Base-by-base conservation (phyloP, 768 basidiomycete species). In the Lactarius akahatsu region DNA sequence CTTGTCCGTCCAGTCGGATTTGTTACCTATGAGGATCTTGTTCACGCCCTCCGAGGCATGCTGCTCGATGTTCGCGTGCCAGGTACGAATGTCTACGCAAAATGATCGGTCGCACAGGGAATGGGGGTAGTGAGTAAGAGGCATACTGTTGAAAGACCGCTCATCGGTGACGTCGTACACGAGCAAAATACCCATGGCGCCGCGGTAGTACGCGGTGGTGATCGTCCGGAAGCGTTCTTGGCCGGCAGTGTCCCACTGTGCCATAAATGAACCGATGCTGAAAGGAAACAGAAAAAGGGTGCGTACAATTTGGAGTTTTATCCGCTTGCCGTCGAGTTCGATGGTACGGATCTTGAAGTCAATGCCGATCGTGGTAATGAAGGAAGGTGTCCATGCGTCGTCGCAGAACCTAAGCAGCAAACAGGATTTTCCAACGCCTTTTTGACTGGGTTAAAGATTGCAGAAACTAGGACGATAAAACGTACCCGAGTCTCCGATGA, bases 311-410 rank as follows among this genome's bases (percentile, higher is more conserved):
- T 98, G 96, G n/a, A 98, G 85, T 80, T 98, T 98, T 77, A 98
- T 95, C 55, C 93, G 87, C 81, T 98, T 98, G 47, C 96, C 96
- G 72, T 98, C 96, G 59, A 98, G 85, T 77, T 98, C 96, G 76
- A 98, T 98, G 60, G 96, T 98, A 40, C 96, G 89, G 79, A 98
- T 98, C 89, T 96, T 96, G 85, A 97, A 97, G 86, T 97, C 95
- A 72, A 98, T 96, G 66, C 96, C 97, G 77, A 99, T 99, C 64
- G 97, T 99, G 64, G 96, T 98, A 79, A 98, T 98, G 82, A 98
- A 98, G 54, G 92, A 95, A 57, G 96, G 96, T 40, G 97, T 98
- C 95, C 96, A 99, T 70, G 96, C 92, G 79, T 99, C 97, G 81
- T 98, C 97, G 76, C 95, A 98, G 86, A 99, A 99, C 70, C 94